These are phyloP conservation scores for Pythium diclinum DNA, from an alignment of 352 stramenopile genomes.

Conservation along the genomic window DNA sequence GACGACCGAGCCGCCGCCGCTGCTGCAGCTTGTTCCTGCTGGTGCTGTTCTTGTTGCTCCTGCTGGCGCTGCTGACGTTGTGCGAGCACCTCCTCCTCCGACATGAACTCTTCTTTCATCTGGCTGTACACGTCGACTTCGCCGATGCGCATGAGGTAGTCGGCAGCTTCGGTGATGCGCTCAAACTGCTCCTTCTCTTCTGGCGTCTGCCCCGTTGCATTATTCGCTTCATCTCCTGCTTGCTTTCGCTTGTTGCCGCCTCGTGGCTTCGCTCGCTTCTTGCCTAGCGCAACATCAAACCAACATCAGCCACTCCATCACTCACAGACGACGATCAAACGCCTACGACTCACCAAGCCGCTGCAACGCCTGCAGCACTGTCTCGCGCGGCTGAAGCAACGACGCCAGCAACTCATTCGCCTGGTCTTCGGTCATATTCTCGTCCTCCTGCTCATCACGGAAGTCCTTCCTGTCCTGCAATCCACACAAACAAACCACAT, in stretches of 20 bases:
- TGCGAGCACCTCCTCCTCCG: slow-evolving; percentile 51
- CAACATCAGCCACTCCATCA: not conserved
- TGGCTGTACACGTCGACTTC: slow-evolving; percentile 81
- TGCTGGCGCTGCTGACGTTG: slow-evolving; percentile 32
- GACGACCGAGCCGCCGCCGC: slow-evolving; percentile 3
- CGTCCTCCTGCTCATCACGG: slow-evolving; percentile 48
- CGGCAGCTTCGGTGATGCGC: slow-evolving; percentile 71
- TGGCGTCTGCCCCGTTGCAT: slow-evolving; percentile 32
- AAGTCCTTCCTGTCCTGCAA: slow-evolving; percentile 46
- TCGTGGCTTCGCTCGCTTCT: slow-evolving; percentile 46
- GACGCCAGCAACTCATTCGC: slow-evolving; percentile 53
- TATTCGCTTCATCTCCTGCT: slow-evolving; percentile 14
- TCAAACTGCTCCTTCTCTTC: slow-evolving; percentile 82
- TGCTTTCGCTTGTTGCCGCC: slow-evolving; percentile 63
- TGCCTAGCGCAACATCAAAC: slow-evolving; percentile 24
- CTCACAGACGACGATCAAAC: not conserved
- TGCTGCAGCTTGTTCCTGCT: slow-evolving; percentile 21
- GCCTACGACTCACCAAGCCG: slow-evolving; percentile 38
- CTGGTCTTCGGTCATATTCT: slow-evolving; percentile 55
- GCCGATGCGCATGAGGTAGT: slow-evolving; percentile 73
- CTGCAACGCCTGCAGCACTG: slow-evolving; percentile 70
- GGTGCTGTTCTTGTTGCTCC: slow-evolving; percentile 6
- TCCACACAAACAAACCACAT: not conserved
- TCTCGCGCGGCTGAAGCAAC: slow-evolving; percentile 69
- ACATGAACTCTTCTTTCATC: slow-evolving; percentile 79